Evolutionary conservation across 176 grass and related monocot species (phyloP).

Genomic region (Rhynchospora pubera): DNA sequence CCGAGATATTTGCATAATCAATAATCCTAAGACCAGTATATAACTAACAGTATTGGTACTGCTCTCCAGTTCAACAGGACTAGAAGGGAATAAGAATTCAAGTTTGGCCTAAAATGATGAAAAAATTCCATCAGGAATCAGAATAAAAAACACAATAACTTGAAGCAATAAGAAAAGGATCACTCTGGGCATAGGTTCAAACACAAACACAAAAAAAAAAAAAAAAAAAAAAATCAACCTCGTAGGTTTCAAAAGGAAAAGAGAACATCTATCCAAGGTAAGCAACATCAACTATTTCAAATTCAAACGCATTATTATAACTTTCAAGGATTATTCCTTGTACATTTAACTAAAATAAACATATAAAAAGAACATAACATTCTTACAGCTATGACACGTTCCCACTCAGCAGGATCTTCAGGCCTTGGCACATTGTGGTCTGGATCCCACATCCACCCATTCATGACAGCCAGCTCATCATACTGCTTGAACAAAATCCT

Average conservation of each 20-base stretch:
- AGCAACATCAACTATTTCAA: background rate
- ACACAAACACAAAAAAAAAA: background rate
- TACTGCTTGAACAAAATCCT: conserved; percentile 5
- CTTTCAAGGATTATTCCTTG: background rate
- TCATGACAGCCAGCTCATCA: conserved; percentile 7
- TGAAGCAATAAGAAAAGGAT: background rate
- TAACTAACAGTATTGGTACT: background rate
- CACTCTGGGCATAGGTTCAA: background rate
- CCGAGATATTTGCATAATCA: background rate
- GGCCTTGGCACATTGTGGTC: background rate
- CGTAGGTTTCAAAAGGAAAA: background rate
- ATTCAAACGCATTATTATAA: background rate
- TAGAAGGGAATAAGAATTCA: background rate
- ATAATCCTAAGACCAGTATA: background rate
- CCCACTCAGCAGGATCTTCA: conserved; percentile 11
- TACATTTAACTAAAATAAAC: background rate
- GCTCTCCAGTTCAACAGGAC: background rate
- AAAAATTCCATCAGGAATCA: background rate
- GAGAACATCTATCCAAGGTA: background rate
- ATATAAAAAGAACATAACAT: background rate
- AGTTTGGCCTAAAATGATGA: background rate
- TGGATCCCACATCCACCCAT: conserved; percentile 1
- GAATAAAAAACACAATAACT: too few relatives aligned
- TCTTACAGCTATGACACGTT: conserved; percentile 5
- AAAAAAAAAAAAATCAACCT: background rate